Conservation (phyloP, 257 asterid species). For the Linderniella brevidens region DNA sequence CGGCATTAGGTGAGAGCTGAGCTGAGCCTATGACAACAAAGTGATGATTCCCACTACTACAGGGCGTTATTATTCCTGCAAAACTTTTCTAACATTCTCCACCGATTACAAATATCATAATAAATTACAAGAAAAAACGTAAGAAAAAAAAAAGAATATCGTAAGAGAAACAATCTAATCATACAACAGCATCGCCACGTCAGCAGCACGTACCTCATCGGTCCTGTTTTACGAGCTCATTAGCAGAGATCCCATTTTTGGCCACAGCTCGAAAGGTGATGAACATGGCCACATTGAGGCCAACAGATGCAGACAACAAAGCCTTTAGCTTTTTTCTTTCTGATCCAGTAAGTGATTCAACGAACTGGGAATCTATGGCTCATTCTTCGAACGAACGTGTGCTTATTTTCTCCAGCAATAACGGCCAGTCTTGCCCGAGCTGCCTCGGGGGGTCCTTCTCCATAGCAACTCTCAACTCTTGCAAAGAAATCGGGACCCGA, state of each 20-base stretch:
- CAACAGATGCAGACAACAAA: too few species aligned
- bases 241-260: too few species aligned
- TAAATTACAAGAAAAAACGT: slow-evolving; percentile 56
- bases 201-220: slow-evolving; percentile 21
- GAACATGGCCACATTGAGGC: too few species aligned
- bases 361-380: slow-evolving; percentile 12
- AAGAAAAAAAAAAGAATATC: slow-evolving; percentile 14
- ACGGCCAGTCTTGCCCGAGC: slow-evolving; percentile 91
- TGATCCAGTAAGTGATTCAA: too few species aligned
- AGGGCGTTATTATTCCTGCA: slow-evolving; percentile 58
- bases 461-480: slow-evolving; percentile 79
- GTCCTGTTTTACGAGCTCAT: slow-evolving; percentile 19
- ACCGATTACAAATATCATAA: slow-evolving; percentile 18
- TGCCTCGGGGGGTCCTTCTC: slow-evolving; percentile 69
- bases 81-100: slow-evolving; percentile 45
- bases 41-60: slow-evolving; percentile 21
- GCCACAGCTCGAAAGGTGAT: too few species aligned
- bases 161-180: slow-evolving; percentile 27
- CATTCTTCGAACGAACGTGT: slow-evolving; percentile 46
- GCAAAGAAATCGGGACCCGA: slow-evolving; percentile 42
- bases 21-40: too few species aligned
- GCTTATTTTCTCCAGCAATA: slow-evolving; percentile 69
- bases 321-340: too few species aligned
- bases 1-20: too few species aligned
- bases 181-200: slow-evolving; percentile 62